A percentile compares a stretch with the other conserved stretches of the same genome.
phyloP scores from a whole-genome alignment of 257 asterid genomes.

The Ilex aquifolium region DNA sequence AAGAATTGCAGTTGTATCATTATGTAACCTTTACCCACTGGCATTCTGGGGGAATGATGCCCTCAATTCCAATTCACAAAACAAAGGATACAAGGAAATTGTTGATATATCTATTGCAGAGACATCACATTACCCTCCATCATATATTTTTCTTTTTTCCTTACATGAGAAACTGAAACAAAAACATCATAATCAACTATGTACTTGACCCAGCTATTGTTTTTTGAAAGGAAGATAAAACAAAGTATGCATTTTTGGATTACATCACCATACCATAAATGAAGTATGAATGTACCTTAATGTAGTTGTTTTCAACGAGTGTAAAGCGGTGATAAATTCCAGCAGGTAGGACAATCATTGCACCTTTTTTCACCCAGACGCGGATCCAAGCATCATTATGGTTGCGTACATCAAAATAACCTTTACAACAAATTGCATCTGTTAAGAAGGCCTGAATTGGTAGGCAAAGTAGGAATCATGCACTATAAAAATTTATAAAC shows the following conservation, averaged over 20 bases:
- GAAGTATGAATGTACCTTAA: slow-evolving; percentile 40
- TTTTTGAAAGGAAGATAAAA: background rate
- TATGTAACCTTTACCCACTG: too few species aligned
- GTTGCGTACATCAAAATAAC: slow-evolving; percentile 91
- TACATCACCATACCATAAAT: background rate
- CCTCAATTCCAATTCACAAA: too few species aligned
- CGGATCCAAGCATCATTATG: slow-evolving; percentile 78
- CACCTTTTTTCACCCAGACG: slow-evolving; percentile 85
- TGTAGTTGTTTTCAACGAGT: slow-evolving; percentile 68
- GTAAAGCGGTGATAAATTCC: slow-evolving; percentile 94
- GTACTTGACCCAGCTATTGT: too few species aligned
- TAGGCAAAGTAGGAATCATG: background rate
- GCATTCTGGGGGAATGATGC: too few species aligned
- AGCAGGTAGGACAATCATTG: slow-evolving; percentile 86
- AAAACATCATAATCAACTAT: too few species aligned
- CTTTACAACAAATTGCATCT: slow-evolving; percentile 26
- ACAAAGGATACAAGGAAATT: too few species aligned
- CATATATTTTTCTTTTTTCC: too few species aligned
- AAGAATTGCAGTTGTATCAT: too few species aligned
- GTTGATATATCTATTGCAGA: too few species aligned
- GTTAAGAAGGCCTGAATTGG: background rate
- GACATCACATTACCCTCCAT: too few species aligned
- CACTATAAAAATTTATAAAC: slow-evolving; percentile 14
- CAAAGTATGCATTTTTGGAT: background rate
- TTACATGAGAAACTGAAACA: too few species aligned